phyloP scores from a whole-genome alignment of 1,139 yeast genomes.

The Lodderomyces metapsilosis region DNA sequence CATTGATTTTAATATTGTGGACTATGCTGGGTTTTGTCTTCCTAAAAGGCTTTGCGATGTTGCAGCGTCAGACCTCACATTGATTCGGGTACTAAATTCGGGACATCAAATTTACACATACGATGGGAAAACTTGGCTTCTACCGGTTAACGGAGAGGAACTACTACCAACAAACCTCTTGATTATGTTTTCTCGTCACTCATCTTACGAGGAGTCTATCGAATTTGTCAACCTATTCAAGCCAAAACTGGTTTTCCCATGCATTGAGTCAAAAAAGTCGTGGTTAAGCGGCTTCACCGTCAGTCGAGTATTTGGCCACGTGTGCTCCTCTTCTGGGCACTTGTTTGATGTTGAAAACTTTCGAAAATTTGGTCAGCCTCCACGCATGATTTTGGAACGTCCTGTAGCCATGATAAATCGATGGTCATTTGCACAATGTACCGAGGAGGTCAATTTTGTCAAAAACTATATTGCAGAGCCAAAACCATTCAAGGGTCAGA shows the following conservation, averaged over 20 bases:
- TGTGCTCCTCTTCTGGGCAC: constrained; percentile 26
- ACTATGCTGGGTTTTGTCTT: constrained; percentile 27
- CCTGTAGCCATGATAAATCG: constrained; percentile 29
- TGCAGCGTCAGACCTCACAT: constrained; percentile 17
- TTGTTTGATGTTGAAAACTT: constrained; percentile 30
- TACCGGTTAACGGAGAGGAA: constrained; percentile 24
- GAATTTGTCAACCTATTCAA: constrained; percentile 35
- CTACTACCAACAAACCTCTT: constrained; percentile 41
- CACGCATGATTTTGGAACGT: constrained; percentile 14
- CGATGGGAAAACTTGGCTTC: constrained; percentile 28
- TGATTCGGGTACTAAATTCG: constrained; percentile 18
- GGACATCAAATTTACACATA: constrained; percentile 26
- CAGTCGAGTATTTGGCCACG: constrained; percentile 43
- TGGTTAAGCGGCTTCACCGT: constrained; percentile 47
- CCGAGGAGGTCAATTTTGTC: constrained; percentile 24
- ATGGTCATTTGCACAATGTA: constrained; percentile 36
- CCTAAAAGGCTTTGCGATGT: constrained; percentile 24
- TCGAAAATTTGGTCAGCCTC: constrained; percentile 22
- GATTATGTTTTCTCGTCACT: constrained; percentile 53
- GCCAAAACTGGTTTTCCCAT: constrained; percentile 49
- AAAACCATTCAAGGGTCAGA: constrained; percentile 10
- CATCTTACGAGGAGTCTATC: constrained; percentile 49
- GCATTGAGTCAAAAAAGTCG: constrained; percentile 30
- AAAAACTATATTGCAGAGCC: constrained; percentile 6
- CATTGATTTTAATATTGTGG: constrained; percentile 39